Conservation (phyloP, 2,329 filamentous ascomycete species). For the Hymenoscyphus linearis region DNA sequence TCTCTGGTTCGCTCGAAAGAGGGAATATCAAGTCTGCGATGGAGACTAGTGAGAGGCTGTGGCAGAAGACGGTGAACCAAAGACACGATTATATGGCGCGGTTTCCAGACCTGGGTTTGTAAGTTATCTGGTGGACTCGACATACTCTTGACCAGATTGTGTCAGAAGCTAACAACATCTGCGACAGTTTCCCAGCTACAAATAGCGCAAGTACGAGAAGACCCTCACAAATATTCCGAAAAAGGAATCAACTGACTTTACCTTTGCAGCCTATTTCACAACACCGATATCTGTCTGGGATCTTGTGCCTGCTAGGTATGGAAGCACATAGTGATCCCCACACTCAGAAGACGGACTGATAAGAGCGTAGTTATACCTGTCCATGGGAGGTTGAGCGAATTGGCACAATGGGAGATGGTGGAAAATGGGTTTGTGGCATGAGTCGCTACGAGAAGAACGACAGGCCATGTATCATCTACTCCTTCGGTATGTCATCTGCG, state of each 20-base stretch:
- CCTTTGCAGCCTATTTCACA: constrained; percentile 14
- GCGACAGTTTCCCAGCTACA: constrained; percentile 22
- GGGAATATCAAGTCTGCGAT: constrained; percentile 18
- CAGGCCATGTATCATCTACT: constrained; percentile 33
- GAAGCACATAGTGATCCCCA: background rate
- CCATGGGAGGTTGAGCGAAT: constrained; percentile 36
- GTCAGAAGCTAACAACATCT: background rate
- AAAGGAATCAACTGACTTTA: no score
- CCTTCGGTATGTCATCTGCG: constrained; percentile 30
- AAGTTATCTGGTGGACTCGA: constrained; percentile 16
- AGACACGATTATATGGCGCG: constrained; percentile 27
- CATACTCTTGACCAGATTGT: background rate
- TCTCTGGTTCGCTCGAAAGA: constrained; percentile 10
- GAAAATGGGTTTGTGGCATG: constrained; percentile 39
- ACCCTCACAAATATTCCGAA: no score
- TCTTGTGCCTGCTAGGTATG: constrained; percentile 34
- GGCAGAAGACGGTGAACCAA: constrained; percentile 30
- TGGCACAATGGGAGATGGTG: constrained; percentile 36
- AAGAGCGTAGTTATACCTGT: constrained; percentile 26
- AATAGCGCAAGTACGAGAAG: background rate
- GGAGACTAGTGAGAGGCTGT: constrained; percentile 24
- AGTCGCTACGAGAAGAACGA: constrained; percentile 30
- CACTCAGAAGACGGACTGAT: background rate
- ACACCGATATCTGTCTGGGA: constrained; percentile 35
- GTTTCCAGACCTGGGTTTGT: constrained; percentile 26